Evolutionary conservation across 2,329 filamentous ascomycete genomes (phyloP).

Genomic region (Hypoxylon sp.): DNA sequence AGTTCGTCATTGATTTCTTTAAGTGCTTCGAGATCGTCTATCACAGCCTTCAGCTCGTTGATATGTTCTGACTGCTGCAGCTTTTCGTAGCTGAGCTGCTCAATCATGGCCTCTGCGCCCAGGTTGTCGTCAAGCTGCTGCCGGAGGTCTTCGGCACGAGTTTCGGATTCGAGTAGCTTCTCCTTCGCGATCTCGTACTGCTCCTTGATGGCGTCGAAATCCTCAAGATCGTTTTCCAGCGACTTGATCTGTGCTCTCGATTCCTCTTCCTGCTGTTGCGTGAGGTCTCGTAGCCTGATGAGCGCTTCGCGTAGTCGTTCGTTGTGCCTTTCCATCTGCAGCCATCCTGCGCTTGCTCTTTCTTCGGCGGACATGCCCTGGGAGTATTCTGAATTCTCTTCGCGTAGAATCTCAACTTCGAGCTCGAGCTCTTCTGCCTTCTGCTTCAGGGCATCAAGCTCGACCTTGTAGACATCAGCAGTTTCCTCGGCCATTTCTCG

Average conservation of each 20-base stretch:
- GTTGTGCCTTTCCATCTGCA: conserved; percentile 91
- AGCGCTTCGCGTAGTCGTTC: conserved; percentile 87
- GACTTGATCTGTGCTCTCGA: conserved; percentile 77
- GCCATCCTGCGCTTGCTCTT: conserved; percentile 83
- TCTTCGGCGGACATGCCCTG: conserved; percentile 90
- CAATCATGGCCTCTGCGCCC: conserved; percentile 91
- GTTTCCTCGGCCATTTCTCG: conserved; percentile 96
- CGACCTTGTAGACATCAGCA: conserved; percentile 80
- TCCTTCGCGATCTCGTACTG: conserved; percentile 75
- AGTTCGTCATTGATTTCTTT: conserved; percentile 96
- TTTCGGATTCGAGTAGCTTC: conserved; percentile 75
- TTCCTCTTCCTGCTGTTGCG: conserved; percentile 83
- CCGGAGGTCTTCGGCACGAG: conserved; percentile 82
- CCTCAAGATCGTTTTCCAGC: conserved; percentile 76
- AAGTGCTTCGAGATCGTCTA: conserved; percentile 87
- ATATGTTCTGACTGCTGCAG: conserved; percentile 83
- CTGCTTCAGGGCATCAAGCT: conserved; percentile 78
- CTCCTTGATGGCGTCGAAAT: conserved; percentile 70
- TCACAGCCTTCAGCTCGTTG: conserved; percentile 79
- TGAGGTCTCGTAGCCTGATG: conserved; percentile 83
- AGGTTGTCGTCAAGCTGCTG: conserved; percentile 90
- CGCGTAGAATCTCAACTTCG: conserved; percentile 84
- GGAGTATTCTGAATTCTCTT: conserved; percentile 85
- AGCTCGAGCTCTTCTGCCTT: conserved; percentile 85
- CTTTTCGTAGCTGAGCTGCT: conserved; percentile 88